These are phyloP conservation scores for Lentinula lateritia DNA, from an alignment of 768 basidiomycete species.

Conservation along the genomic window DNA sequence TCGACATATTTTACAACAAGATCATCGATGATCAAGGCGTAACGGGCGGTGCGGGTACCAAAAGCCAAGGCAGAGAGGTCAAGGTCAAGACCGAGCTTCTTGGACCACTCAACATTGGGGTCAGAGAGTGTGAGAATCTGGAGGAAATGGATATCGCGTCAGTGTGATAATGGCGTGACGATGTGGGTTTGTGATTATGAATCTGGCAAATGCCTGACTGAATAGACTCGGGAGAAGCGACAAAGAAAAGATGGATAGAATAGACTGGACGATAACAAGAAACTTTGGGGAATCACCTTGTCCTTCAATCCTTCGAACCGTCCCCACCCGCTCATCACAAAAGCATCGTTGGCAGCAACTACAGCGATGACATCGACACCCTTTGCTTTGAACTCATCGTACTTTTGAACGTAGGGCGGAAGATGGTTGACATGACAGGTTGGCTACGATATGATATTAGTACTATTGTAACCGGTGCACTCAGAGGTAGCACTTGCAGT, in stretches of 20 bases:
- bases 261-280: neutral
- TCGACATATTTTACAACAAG: conserved; percentile 63
- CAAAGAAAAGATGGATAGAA: neutral
- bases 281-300: conserved; percentile 37
- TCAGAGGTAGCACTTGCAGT: conserved; percentile 40
- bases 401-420: conserved; percentile 58
- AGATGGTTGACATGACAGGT: conserved; percentile 62
- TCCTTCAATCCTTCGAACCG: conserved; percentile 58
- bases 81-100: conserved; percentile 44
- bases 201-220: no score
- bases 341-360: conserved; percentile 75
- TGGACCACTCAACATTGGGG: conserved; percentile 49
- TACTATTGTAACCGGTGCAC: conserved; percentile 11
- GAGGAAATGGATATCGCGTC: neutral
- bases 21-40: conserved; percentile 63
- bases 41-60: conserved; percentile 56
- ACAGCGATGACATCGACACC: conserved; percentile 70
- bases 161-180: no score
- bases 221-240: neutral
- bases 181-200: no score
- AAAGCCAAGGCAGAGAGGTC: conserved; percentile 46
- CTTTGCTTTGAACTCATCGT: conserved; percentile 69
- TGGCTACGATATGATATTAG: conserved; percentile 43
- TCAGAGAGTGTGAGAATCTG: conserved; percentile 63
- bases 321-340: conserved; percentile 63